Evolutionary conservation across 2,329 filamentous ascomycete genomes (phyloP), one percentile per base, ranked within the genome.

Genomic region (Colletotrichum eleusines): DNA sequence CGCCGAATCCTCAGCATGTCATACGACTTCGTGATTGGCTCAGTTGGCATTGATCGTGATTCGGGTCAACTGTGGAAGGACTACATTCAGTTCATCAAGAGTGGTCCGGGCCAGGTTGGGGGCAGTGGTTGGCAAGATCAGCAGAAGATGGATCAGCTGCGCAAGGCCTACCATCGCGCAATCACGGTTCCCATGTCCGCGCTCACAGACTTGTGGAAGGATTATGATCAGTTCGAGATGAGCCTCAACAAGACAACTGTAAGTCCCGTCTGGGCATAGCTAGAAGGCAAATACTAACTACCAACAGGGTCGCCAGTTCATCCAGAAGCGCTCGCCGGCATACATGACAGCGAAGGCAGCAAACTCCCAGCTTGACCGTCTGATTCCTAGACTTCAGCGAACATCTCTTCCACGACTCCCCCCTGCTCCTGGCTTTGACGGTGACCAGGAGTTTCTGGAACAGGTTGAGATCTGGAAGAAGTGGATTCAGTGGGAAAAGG

Each of bases 341-440:
- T 99, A 98, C 80, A 97, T 99, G 94, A 97, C 95, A 20, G 96
- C 97, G 63, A 92, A 97, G 79, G 95, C 92, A 74, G 94, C 94
- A 51, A 94, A 94, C 78, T 95, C 93, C 51, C 93, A 94, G 46
- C 84, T 98, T n/a, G 94, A 97, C 66, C 97, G 97, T 77, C 91
- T 97, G 65, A 94, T 92, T 1, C 89, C 91, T 48, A 90, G 91
- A 11, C 83, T 99, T 51, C 88, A 89, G 73, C 90, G 95, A 54
- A 93, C 90, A 3, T 95, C 93, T 5, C 83, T 97, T 1, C 94
- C 97, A 3, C 88, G 89, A 12, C 84, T 99, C 2, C 94, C 95
- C 2, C 95, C 96, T 8, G 90, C 92, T 6, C 89, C 90, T 54
- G 95, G 95, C 1, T 98, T 94, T 76, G 92, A 96, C 63, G 96